Conservation (phyloP, 441 rosid species). For the Erodium chrysanthum region DNA sequence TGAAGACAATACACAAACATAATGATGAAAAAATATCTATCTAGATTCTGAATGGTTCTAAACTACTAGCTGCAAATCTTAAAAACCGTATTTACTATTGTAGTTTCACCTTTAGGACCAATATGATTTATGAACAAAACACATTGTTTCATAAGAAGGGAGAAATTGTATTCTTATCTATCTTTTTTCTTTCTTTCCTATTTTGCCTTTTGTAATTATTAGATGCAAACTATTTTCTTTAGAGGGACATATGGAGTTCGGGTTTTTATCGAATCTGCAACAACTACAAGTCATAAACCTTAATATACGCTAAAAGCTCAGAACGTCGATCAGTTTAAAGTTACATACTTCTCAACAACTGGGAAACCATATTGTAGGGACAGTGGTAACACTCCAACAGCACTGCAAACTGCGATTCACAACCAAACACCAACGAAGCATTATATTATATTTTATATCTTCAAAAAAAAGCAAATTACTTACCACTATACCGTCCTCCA, state of each 20-base stretch:
- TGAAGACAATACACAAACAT: not conserved
- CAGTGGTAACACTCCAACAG: conserved; percentile 86
- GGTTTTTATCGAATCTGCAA: not conserved
- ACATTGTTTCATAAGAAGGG: not conserved
- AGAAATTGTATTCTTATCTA: not conserved
- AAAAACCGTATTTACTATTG: too few species aligned
- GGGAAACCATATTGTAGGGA: conserved; percentile 89
- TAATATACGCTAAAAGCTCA: not conserved
- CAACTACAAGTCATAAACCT: conserved; percentile 7
- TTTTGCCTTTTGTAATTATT: not conserved
- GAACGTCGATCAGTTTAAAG: conserved; percentile 18
- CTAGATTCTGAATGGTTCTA: not conserved
- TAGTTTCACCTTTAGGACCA: not conserved
- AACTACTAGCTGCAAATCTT: not conserved
- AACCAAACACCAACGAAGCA: conserved; percentile 18
- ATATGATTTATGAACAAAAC: not conserved
- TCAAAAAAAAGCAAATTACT: conserved; percentile 21
- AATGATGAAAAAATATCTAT: not conserved
- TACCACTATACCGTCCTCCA: conserved; percentile 96
- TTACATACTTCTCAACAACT: conserved; percentile 75
- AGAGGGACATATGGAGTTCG: not conserved
- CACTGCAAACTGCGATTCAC: conserved; percentile 81
- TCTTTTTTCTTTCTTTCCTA: not conserved
- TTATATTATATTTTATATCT: conserved; percentile 11
- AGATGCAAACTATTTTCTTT: not conserved